These are phyloP conservation scores for Macrolepiota dolichaula DNA, from an alignment of 768 basidiomycete species.

Conservation along the genomic window DNA sequence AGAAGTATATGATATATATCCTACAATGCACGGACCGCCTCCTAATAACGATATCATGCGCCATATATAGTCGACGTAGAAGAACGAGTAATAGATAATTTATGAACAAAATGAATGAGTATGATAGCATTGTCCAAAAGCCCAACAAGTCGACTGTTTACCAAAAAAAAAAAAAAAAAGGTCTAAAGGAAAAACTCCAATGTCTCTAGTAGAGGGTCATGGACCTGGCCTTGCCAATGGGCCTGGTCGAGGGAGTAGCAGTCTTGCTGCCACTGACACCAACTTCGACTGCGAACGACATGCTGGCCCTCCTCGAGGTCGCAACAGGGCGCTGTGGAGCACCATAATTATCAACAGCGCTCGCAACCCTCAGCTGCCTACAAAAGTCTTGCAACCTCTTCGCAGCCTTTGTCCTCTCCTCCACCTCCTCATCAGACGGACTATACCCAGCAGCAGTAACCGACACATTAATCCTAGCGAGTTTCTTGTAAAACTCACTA, in stretches of 20 bases:
- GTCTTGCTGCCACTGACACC: conserved; percentile 2
- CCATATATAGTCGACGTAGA: background rate
- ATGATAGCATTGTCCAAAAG: background rate
- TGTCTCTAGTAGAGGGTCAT: conserved; percentile 8
- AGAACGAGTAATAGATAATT: conserved; percentile 4
- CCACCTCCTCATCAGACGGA: conserved; percentile 29
- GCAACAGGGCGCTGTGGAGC: conserved; percentile 5
- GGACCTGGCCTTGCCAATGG: conserved; percentile 3
- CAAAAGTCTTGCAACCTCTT: conserved; percentile 47
- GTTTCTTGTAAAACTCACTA: conserved; percentile 45
- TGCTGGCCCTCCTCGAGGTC: conserved; percentile 8
- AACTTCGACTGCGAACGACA: conserved; percentile 9
- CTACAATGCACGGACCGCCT: background rate
- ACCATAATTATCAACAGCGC: conserved; percentile 26
- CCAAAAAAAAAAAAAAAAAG: background rate
- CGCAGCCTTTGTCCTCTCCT: conserved; percentile 37
- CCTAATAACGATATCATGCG: background rate
- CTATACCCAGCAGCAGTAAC: conserved; percentile 33
- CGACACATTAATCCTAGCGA: conserved; percentile 46
- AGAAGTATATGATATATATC: background rate
- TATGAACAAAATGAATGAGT: background rate
- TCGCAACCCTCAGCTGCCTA: conserved; percentile 40
- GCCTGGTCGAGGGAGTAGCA: background rate
- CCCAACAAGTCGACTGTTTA: background rate
- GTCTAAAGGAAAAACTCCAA: background rate